Conservation (phyloP, 306 rosid genomes). For the Vigna mungo region DNA sequence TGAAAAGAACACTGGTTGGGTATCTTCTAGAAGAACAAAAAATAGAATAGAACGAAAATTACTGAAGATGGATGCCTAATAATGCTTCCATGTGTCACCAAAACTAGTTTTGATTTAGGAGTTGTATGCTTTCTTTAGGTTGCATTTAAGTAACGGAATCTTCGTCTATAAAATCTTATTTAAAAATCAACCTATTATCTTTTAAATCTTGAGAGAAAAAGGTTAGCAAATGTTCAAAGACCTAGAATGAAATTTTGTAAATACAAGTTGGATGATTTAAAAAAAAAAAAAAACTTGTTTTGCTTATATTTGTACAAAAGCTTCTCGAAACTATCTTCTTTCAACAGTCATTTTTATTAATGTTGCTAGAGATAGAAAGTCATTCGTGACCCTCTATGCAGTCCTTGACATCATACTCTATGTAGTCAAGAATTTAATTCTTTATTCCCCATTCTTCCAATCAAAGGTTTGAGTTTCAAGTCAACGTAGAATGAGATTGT, state of each 20-base stretch:
- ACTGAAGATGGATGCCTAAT: slow-evolving; percentile 26
- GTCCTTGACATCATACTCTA: slow-evolving; percentile 13
- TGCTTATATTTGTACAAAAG: neutral
- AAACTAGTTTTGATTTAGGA: slow-evolving; percentile 23
- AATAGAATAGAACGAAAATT: slow-evolving; percentile 27
- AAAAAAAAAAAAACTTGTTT: neutral
- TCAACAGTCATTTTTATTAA: neutral
- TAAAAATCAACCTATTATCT: slow-evolving; percentile 6
- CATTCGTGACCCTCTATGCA: neutral
- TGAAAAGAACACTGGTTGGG: slow-evolving; percentile 39
- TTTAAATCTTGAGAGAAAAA: neutral
- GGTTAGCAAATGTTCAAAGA: slow-evolving; percentile 14
- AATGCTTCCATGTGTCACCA: slow-evolving; percentile 28
- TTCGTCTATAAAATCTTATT: slow-evolving; percentile 4
- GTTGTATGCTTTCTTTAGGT: slow-evolving; percentile 31
- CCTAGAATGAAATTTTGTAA: neutral
- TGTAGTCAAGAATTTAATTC: slow-evolving; percentile 12
- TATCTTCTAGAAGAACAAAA: slow-evolving; percentile 24
- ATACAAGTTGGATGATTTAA: slow-evolving; percentile 5
- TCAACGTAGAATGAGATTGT: neutral
- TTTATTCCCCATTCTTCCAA: neutral
- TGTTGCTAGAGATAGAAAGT: neutral
- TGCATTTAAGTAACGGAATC: slow-evolving; percentile 20
- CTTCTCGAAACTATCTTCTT: neutral
- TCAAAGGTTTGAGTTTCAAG: neutral